Conservation (phyloP, 1,284 basidiomycete species). For the Schizophyllum amplum region DNA sequence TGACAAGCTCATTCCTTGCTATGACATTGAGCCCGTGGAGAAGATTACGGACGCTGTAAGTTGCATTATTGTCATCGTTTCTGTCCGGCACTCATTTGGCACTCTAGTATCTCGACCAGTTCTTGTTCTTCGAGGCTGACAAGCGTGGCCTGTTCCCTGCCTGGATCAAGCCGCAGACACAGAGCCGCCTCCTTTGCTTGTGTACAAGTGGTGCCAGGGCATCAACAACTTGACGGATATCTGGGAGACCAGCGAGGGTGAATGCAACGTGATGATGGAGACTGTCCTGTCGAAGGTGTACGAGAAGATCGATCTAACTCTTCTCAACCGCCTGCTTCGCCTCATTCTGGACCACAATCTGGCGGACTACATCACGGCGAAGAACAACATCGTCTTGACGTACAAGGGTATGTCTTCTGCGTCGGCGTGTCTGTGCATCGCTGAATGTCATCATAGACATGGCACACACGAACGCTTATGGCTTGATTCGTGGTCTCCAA, state of each 20-base stretch:
- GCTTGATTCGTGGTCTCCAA: conserved; percentile 90
- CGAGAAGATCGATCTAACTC: conserved; percentile 94
- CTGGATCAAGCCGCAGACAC: conserved; percentile 97
- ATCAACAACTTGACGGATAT: conserved; percentile 92
- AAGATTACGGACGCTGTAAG: conserved; percentile 97
- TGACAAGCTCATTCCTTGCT: conserved; percentile 95
- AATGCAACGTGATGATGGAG: conserved; percentile 97
- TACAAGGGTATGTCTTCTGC: conserved; percentile 69
- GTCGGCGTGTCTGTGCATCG: background rate
- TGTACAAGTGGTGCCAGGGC: conserved; percentile 96
- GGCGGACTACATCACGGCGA: conserved; percentile 96
- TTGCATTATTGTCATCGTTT: conserved; percentile 83
- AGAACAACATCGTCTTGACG: conserved; percentile 92
- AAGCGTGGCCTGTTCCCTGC: conserved; percentile 94
- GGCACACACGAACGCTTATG: conserved; percentile 89
- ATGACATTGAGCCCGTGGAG: conserved; percentile 97
- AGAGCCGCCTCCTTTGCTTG: conserved; percentile 90
- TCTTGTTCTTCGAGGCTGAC: conserved; percentile 63
- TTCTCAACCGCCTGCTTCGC: conserved; percentile 87
- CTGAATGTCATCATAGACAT: conserved; percentile 42
- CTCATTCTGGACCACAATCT: conserved; percentile 96
- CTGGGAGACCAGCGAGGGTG: conserved; percentile 95
- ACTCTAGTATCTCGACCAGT: conserved; percentile 6
- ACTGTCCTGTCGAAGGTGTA: conserved; percentile 93
- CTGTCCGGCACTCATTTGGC: conserved; percentile 14